phyloP scores from a whole-genome alignment of 306 rosid species.

The Rosa lucieae region DNA sequence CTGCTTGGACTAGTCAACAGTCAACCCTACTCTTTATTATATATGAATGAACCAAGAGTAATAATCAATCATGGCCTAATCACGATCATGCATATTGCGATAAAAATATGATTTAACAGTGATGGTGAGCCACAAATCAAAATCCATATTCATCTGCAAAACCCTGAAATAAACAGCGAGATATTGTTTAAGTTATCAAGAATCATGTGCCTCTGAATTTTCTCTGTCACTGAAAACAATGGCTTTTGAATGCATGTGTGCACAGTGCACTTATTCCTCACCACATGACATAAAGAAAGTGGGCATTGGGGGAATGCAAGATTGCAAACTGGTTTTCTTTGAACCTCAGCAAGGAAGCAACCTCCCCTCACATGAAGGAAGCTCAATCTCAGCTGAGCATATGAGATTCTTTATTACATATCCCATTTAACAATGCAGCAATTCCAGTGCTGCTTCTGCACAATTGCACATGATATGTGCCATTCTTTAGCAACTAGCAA shows the following conservation, averaged over 20 bases:
- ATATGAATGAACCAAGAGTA: background rate
- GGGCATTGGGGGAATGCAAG: slow-evolving; percentile 16
- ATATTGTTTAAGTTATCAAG: slow-evolving; percentile 11
- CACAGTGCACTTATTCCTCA: slow-evolving; percentile 53
- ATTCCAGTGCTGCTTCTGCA: slow-evolving; percentile 3
- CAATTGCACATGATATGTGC: slow-evolving; percentile 16
- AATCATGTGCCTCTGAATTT: slow-evolving; percentile 50
- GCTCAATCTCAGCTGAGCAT: slow-evolving; percentile 18
- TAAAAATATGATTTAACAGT: slow-evolving; percentile 6
- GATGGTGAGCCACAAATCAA: slow-evolving; percentile 9
- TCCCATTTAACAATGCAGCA: slow-evolving; percentile 8
- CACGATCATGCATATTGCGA: slow-evolving; percentile 31
- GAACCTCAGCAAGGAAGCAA: slow-evolving; percentile 24
- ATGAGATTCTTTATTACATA: slow-evolving; percentile 7
- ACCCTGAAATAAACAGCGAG: slow-evolving; percentile 8
- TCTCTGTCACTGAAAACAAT: slow-evolving; percentile 46
- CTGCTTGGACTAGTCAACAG: slow-evolving; percentile 12
- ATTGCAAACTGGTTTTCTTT: slow-evolving; percentile 21
- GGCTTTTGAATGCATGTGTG: slow-evolving; percentile 24
- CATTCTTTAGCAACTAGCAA: slow-evolving; percentile 12
- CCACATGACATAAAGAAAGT: slow-evolving; percentile 44
- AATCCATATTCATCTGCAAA: slow-evolving; percentile 37
- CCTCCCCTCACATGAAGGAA: slow-evolving; percentile 48
- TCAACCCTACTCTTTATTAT: background rate
- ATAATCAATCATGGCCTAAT: slow-evolving; percentile 39